Base-by-base conservation (phyloP, 306 rosid genomes). In the Dryas drummondii region DNA sequence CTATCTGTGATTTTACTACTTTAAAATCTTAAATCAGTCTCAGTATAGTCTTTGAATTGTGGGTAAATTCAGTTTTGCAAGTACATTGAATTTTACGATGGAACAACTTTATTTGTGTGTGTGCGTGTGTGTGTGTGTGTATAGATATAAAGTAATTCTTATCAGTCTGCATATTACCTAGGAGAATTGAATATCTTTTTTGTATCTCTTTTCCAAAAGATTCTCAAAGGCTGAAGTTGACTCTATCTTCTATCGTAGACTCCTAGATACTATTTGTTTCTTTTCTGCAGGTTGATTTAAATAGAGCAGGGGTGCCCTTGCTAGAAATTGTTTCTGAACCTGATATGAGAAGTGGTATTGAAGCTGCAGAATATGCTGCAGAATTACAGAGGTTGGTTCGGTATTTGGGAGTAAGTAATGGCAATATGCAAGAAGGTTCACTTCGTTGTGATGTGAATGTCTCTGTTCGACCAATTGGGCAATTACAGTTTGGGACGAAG, bases 321-420 rank as follows among this genome's bases (percentile, higher is more conserved):
- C 97, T 91, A 74, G 97, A 94, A 86, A 91, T 94, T 82, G 97
- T 94, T 83, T 94, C 97, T 73, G 98, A 94, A 84, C 97, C 98
- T 71, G 96, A 94, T 80, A 90, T 94, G 97, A 91, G 97, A 81
- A 94, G 68, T 76, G 97, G 98, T 68, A 91, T 90, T 76, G 98
- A 94, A 83, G 98, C 98, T 75, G 91, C 98, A 37, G 98, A 94
- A 82, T 94, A 91, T 74, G 98, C 96, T 41, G 93, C 96, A 63
- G 98, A 94, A 73, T 3, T 94, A 54, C 98, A 94, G 88, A 89
- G 97, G 80, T 76, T 94, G 84, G 97, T 91, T 78, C 76, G 93
- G 79, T 94, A 94, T 86, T 85, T 94, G 85, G 96, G 93, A 76
- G 94, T 94, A 75, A 81, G 97, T 90, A 94, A 94, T 81, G 98